phyloP scores from a whole-genome alignment of 345 rosid species.

The Bruguiera parviflora region DNA sequence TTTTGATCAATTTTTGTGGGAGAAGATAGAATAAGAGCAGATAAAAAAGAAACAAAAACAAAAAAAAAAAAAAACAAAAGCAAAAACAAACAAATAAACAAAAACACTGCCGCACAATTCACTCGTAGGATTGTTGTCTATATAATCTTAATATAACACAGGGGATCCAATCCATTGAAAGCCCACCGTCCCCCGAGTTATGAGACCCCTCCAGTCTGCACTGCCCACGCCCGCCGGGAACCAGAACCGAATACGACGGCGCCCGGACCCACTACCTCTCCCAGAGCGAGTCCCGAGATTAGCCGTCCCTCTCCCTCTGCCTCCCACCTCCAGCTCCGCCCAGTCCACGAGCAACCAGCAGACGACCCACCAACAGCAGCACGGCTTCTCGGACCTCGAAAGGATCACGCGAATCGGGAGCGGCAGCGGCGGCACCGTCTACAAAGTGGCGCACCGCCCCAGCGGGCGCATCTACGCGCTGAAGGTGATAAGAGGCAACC shows the following conservation, averaged over 20 bases:
- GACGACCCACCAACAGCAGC: constrained; percentile 12
- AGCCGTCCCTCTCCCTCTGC: constrained; percentile 91
- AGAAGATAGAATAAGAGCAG: too few species aligned
- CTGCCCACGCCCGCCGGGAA: constrained; percentile 29
- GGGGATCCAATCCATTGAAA: not conserved
- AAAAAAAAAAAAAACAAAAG: too few species aligned
- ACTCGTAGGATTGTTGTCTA: not conserved
- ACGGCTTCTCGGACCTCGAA: constrained; percentile 51
- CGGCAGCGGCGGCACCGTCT: constrained; percentile 90
- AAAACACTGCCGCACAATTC: not conserved
- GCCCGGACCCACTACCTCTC: constrained; percentile 72
- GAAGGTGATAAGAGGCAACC: constrained; percentile 82
- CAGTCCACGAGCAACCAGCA: constrained; percentile 21
- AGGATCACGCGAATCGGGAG: constrained; percentile 70
- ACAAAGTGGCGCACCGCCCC: constrained; percentile 77
- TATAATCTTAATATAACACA: not conserved
- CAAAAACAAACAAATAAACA: not conserved
- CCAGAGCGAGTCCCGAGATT: constrained; percentile 57
- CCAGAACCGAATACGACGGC: constrained; percentile 42
- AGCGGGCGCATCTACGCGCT: constrained; percentile 56
- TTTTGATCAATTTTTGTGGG: too few species aligned
- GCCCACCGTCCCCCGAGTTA: constrained; percentile 23
- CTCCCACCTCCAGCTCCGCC: constrained; percentile 44
- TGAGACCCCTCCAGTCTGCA: constrained; percentile 58
- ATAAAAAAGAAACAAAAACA: not conserved